Evolutionary conservation across 2,329 filamentous ascomycete genomes (phyloP).

Genomic region (Reticulascus tulasneorum): DNA sequence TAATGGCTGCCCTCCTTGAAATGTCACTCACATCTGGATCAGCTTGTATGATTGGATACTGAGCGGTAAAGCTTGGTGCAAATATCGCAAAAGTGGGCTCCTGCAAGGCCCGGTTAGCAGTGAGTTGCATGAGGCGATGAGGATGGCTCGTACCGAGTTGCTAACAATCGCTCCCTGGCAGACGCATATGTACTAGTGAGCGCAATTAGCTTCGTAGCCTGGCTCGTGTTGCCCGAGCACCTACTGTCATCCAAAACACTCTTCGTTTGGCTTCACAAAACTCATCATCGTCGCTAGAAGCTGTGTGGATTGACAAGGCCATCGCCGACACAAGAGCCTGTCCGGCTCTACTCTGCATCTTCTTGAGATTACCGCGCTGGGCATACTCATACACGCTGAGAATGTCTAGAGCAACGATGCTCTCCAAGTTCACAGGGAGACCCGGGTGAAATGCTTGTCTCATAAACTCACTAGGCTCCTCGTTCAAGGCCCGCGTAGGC

Average conservation of each 20-base stretch:
- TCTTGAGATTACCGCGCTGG: constrained; percentile 48
- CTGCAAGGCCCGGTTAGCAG: constrained; percentile 20
- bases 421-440: constrained; percentile 42
- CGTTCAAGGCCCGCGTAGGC: constrained; percentile 39
- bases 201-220: not conserved
- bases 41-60: constrained; percentile 33
- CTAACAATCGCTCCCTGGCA: constrained; percentile 49
- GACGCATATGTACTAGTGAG: constrained; percentile 39
- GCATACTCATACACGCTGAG: constrained; percentile 50
- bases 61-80: constrained; percentile 40
- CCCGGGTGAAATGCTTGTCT: constrained; percentile 39
- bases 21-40: constrained; percentile 34
- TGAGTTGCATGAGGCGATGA: not conserved
- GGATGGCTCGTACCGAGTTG: constrained; percentile 33
- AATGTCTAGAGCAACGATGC: constrained; percentile 42
- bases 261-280: constrained; percentile 42
- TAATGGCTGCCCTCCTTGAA: not conserved
- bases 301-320: constrained; percentile 37
- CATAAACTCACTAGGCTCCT: constrained; percentile 24
- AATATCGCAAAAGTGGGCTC: constrained; percentile 39
- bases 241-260: constrained; percentile 50
- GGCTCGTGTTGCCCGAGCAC: no score
- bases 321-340: constrained; percentile 44
- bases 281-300: constrained; percentile 30
- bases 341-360: constrained; percentile 44